A percentile compares a stretch with the other conserved stretches of the same genome.
These are phyloP conservation scores for Magnaporthiopsis poae DNA, from an alignment of 2,329 filamentous ascomycete genomes.

Conservation along the genomic window DNA sequence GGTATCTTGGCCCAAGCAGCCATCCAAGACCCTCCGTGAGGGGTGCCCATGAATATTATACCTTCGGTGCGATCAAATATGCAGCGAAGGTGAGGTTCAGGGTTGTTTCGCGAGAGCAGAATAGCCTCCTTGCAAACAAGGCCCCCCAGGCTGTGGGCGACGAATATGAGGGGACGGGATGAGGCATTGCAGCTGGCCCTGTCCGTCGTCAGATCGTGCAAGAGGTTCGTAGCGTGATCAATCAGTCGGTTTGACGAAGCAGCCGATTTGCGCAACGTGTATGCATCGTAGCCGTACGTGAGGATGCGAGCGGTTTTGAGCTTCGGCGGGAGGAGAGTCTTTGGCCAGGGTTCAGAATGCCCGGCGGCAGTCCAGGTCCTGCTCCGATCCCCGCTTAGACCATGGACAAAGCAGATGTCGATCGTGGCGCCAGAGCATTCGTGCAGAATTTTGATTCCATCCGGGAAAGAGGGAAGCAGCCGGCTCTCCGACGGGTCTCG, in stretches of 20 bases:
- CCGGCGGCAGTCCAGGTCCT: slow-evolving; percentile 27
- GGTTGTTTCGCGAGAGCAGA: slow-evolving; percentile 21
- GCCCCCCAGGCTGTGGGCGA: slow-evolving; percentile 30
- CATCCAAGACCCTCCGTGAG: slow-evolving; percentile 25
- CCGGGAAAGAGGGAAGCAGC: neutral
- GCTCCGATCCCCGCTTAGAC: slow-evolving; percentile 28
- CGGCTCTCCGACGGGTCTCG: too few species aligned
- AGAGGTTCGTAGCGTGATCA: slow-evolving; percentile 23
- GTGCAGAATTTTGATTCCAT: slow-evolving; percentile 13
- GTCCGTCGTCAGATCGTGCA: slow-evolving; percentile 20
- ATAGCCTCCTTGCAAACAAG: slow-evolving; percentile 29
- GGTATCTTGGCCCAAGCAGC: slow-evolving; percentile 25
- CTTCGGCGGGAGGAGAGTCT: slow-evolving; percentile 21
- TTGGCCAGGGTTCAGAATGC: slow-evolving; percentile 23
- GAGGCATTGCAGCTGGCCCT: slow-evolving; percentile 14
- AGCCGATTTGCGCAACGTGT: slow-evolving; percentile 15
- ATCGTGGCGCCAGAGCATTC: slow-evolving; percentile 12
- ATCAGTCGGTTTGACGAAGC: slow-evolving; percentile 19
- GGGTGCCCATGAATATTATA: slow-evolving; percentile 29
- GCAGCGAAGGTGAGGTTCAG: slow-evolving; percentile 19
- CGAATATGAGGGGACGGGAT: slow-evolving; percentile 23
- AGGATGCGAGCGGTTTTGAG: slow-evolving; percentile 25
- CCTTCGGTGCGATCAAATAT: slow-evolving; percentile 21
- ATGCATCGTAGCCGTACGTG: slow-evolving; percentile 30
- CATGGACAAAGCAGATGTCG: slow-evolving; percentile 30